These are phyloP conservation scores for Kluyveromyces starmeri DNA, from an alignment of 805 yeast species.

Conservation along the genomic window DNA sequence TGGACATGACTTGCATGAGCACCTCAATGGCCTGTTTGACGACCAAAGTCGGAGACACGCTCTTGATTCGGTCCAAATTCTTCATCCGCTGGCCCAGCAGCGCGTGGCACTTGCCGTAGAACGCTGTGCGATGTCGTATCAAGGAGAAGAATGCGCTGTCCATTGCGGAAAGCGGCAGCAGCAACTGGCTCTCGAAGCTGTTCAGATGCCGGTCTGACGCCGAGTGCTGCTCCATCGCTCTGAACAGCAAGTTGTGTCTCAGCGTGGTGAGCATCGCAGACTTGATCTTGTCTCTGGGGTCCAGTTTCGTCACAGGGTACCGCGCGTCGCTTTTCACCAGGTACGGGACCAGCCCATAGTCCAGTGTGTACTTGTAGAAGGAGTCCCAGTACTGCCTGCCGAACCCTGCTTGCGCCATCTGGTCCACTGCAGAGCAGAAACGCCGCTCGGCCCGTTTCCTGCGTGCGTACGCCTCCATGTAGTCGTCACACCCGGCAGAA, in stretches of 20 bases:
- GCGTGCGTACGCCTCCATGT: slow-evolving; percentile 2
- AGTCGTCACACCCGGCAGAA: not conserved
- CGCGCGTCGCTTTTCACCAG: not conserved
- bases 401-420: slow-evolving; percentile 2
- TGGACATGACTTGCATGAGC: slow-evolving; percentile 10
- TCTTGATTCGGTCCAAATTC: slow-evolving; percentile 8
- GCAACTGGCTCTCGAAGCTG: slow-evolving; percentile 13
- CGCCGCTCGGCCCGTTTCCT: slow-evolving; percentile 1
- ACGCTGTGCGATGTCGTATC: slow-evolving; percentile 9
- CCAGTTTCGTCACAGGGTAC: not conserved
- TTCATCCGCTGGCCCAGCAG: slow-evolving; percentile 8
- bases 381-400: slow-evolving; percentile 1
- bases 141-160: slow-evolving; percentile 14
- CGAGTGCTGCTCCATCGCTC: slow-evolving; percentile 7
- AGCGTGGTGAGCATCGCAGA: slow-evolving; percentile 11
- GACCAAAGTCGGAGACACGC: slow-evolving; percentile 13
- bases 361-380: not conserved
- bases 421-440: not conserved
- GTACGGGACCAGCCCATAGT: slow-evolving; percentile 1
- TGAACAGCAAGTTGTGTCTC: slow-evolving; percentile 13
- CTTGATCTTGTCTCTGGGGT: not conserved
- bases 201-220: slow-evolving; percentile 11
- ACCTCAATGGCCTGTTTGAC: slow-evolving; percentile 13
- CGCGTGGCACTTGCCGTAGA: slow-evolving; percentile 8
- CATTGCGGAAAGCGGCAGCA: slow-evolving; percentile 14